These are phyloP conservation scores for Oryza nivara DNA, from an alignment of 176 grass and related monocot genomes.

Conservation along the genomic window DNA sequence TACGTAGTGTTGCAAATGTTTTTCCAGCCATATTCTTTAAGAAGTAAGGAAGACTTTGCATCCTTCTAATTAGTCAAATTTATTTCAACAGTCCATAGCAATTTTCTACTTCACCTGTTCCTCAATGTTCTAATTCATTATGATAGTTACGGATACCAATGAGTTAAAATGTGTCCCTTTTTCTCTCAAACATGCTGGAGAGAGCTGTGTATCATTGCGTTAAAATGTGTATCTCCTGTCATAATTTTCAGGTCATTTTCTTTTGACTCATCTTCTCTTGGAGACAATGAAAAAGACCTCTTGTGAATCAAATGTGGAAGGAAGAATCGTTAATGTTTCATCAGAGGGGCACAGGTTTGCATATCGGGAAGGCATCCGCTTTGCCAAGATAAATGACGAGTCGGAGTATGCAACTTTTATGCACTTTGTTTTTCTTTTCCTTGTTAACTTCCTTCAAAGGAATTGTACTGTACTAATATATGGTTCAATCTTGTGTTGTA, in stretches of 20 bases:
- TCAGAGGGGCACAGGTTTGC: constrained; percentile 76
- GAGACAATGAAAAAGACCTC: constrained; percentile 89
- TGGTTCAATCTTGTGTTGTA: constrained; percentile 37
- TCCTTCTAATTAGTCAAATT: not conserved
- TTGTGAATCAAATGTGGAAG: constrained; percentile 66
- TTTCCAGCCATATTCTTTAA: not conserved
- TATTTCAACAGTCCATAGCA: not conserved
- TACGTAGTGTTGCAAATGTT: not conserved
- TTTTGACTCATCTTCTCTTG: constrained; percentile 84
- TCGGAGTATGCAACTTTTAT: constrained; percentile 59
- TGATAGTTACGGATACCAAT: not conserved
- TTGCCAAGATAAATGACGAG: constrained; percentile 80
- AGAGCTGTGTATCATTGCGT: too few species aligned
- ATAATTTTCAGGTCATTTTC: constrained; percentile 81
- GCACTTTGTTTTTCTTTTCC: not conserved
- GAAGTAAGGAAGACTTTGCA: not conserved
- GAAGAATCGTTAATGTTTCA: constrained; percentile 90
- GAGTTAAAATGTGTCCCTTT: not conserved
- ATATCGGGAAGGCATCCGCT: constrained; percentile 73
- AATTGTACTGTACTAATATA: constrained; percentile 26
- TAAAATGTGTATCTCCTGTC: not conserved
- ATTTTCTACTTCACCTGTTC: not conserved
- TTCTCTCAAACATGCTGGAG: too few species aligned
- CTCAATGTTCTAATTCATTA: not conserved
- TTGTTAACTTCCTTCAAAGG: constrained; percentile 3